Evolutionary conservation across 352 stramenopile species (phyloP).

Genomic region (Phytopythium helicoides): DNA sequence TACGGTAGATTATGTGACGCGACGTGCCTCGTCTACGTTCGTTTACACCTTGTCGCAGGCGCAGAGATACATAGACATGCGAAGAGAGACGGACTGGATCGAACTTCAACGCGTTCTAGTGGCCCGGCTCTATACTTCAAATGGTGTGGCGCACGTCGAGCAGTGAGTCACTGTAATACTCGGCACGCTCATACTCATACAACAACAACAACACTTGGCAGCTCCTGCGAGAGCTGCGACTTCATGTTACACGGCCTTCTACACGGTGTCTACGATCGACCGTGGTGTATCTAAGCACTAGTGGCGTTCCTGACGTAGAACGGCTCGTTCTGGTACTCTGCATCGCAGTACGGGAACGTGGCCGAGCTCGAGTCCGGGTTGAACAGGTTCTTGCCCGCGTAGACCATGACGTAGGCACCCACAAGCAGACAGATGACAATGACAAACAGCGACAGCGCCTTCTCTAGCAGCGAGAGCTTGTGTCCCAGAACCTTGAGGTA

Average conservation of each 20-base stretch:
- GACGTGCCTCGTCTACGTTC: conserved; percentile 4
- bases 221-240: too few species aligned
- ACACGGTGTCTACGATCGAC: too few species aligned
- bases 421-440: conserved; percentile 18
- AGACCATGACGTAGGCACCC: conserved; percentile 19
- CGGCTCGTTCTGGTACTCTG: conserved; percentile 8
- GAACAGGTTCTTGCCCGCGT: conserved; percentile 11
- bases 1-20: neutral
- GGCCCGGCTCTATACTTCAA: neutral
- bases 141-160: neutral
- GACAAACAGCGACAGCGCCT: conserved; percentile 12
- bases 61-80: neutral
- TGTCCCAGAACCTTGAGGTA: conserved; percentile 21
- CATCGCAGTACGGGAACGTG: conserved; percentile 13
- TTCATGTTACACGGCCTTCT: too few species aligned
- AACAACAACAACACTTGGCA: too few species aligned
- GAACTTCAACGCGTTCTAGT: neutral
- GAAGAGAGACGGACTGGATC: neutral
- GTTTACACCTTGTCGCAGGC: conserved; percentile 3
- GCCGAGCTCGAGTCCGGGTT: conserved; percentile 7
- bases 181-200: too few species aligned
- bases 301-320: conserved; percentile 20
- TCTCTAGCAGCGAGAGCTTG: conserved; percentile 21
- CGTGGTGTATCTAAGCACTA: neutral
- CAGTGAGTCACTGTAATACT: too few species aligned